Evolutionary conservation across 2,329 filamentous ascomycete species (phyloP).

Genomic region (Pleomassaria siparia): DNA sequence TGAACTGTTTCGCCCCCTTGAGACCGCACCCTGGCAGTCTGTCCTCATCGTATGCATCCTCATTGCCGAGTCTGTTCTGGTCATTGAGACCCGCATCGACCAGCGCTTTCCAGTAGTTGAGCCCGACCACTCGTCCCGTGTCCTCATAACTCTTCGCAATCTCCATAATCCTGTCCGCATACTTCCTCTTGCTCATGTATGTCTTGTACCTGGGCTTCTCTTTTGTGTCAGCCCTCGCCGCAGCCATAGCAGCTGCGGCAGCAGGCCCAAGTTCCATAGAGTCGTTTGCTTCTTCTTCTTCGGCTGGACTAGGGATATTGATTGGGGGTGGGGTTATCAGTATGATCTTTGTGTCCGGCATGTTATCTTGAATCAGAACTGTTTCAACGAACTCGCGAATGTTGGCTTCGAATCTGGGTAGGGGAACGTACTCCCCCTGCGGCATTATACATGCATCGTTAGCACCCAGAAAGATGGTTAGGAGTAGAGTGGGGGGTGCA

Average conservation of each 20-base stretch:
- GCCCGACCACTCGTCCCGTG: slow-evolving; percentile 34
- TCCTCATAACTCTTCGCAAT: slow-evolving; percentile 38
- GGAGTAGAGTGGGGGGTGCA: slow-evolving; percentile 34
- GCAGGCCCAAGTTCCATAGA: slow-evolving; percentile 6
- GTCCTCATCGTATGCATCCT: slow-evolving; percentile 30
- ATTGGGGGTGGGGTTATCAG: slow-evolving; percentile 44
- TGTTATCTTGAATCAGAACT: slow-evolving; percentile 32
- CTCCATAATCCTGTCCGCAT: slow-evolving; percentile 41
- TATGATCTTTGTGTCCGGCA: slow-evolving; percentile 38
- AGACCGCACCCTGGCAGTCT: slow-evolving; percentile 41
- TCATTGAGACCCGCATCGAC: slow-evolving; percentile 25
- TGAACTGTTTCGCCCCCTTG: slow-evolving; percentile 30
- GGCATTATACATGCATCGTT: slow-evolving; percentile 42
- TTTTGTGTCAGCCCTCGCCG: slow-evolving; percentile 12
- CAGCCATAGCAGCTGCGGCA: slow-evolving; percentile 7
- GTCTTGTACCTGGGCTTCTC: slow-evolving; percentile 29
- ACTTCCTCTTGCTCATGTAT: slow-evolving; percentile 42
- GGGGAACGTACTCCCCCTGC: slow-evolving; percentile 30
- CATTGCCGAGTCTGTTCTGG: slow-evolving; percentile 17
- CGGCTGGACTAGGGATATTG: slow-evolving; percentile 22
- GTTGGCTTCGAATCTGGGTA: slow-evolving; percentile 36
- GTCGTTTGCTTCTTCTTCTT: background rate
- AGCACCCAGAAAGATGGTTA: slow-evolving; percentile 45
- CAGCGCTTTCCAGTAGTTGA: slow-evolving; percentile 39
- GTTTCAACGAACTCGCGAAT: slow-evolving; percentile 39